A percentile compares a stretch with the other conserved stretches of the same genome.
phyloP scores from a whole-genome alignment of 495 filamentous ascomycete genomes.

The Clavariopsis aquatica region DNA sequence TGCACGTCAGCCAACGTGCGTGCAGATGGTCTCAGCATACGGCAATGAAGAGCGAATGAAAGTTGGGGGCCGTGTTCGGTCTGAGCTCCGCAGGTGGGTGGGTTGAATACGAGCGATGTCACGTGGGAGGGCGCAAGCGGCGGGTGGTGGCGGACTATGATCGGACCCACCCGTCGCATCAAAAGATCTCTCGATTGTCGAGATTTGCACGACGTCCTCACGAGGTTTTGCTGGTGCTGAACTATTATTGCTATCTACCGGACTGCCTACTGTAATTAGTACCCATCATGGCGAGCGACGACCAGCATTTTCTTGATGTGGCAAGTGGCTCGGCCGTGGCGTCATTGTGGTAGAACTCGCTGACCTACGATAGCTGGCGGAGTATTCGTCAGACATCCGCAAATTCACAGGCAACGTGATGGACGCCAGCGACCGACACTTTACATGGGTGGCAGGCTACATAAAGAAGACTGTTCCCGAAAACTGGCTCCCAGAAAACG shows the following conservation, averaged over 20 bases:
- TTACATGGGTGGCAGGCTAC: constrained; percentile 24
- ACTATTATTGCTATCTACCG: neutral
- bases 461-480: constrained; percentile 29
- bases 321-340: constrained; percentile 45
- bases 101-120: neutral
- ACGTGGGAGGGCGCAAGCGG: neutral
- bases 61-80: neutral
- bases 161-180: neutral
- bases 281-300: constrained; percentile 58
- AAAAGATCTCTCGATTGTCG: no score
- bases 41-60: neutral
- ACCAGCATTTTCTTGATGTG: constrained; percentile 63
- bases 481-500: constrained; percentile 39
- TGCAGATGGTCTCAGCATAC: neutral
- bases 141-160: neutral
- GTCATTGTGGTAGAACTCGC: neutral
- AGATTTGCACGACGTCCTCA: no score
- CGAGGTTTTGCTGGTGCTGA: neutral
- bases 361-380: constrained; percentile 59
- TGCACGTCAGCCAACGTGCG: constrained; percentile 3
- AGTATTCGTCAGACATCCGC: constrained; percentile 67
- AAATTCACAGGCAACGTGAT: constrained; percentile 29
- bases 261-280: neutral
- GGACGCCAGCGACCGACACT: constrained; percentile 32
- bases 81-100: neutral